phyloP scores from a whole-genome alignment of 2,329 filamentous ascomycete genomes.

The Hypoxylon sp. region DNA sequence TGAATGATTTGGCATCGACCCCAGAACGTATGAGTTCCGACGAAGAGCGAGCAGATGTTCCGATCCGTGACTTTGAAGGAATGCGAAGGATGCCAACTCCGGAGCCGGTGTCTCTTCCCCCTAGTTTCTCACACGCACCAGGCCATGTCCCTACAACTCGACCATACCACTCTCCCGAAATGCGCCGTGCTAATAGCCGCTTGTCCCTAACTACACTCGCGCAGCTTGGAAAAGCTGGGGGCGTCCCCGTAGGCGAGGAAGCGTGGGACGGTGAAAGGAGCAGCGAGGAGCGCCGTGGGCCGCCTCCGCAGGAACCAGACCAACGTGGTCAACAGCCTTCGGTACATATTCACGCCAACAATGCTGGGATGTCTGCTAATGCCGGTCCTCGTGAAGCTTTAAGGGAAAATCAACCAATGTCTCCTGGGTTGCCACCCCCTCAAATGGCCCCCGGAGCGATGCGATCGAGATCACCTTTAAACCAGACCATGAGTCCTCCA shows the following conservation, averaged over 20 bases:
- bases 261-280: constrained; percentile 52
- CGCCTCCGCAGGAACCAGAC: constrained; percentile 54
- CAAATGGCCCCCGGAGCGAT: constrained; percentile 59
- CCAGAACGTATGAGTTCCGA: constrained; percentile 71
- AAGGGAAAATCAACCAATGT: constrained; percentile 57
- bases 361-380: constrained; percentile 69
- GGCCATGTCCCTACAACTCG: constrained; percentile 77
- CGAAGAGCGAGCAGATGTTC: constrained; percentile 63
- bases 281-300: constrained; percentile 55
- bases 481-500: constrained; percentile 52
- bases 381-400: constrained; percentile 69
- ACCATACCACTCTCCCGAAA: constrained; percentile 81
- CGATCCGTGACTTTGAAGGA: constrained; percentile 67
- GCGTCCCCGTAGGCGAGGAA: constrained; percentile 60
- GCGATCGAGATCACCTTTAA: constrained; percentile 64
- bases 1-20: constrained; percentile 62
- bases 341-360: constrained; percentile 67
- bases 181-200: constrained; percentile 85
- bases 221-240: constrained; percentile 81
- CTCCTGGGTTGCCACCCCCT: constrained; percentile 60
- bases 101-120: constrained; percentile 83
- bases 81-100: constrained; percentile 74
- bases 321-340: constrained; percentile 62
- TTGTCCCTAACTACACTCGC: constrained; percentile 86
- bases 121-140: constrained; percentile 82